Conservation (phyloP, 2,329 filamentous ascomycete genomes). For the Botrytis paeoniae region DNA sequence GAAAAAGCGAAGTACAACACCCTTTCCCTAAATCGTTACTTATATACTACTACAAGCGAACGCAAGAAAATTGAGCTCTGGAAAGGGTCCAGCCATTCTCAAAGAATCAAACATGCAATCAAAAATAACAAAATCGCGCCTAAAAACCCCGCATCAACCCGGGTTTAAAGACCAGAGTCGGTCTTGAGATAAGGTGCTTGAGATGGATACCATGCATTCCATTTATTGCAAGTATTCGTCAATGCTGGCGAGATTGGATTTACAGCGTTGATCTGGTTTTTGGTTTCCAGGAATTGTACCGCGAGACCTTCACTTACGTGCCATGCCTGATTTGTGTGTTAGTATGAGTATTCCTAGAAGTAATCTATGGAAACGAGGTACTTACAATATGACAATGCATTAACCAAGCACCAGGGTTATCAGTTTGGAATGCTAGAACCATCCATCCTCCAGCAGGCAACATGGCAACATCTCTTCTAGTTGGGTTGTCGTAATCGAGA, state of each 20-base stretch:
- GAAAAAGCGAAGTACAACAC: neutral
- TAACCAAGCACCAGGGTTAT: slow-evolving; percentile 40
- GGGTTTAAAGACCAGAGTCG: slow-evolving; percentile 33
- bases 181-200: slow-evolving; percentile 26
- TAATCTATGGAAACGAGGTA: neutral
- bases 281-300: slow-evolving; percentile 14
- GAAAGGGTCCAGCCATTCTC: neutral
- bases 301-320: slow-evolving; percentile 15
- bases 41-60: neutral
- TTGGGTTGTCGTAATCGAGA: slow-evolving; percentile 42
- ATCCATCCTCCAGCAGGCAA: slow-evolving; percentile 34
- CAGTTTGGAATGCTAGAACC: slow-evolving; percentile 25
- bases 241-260: slow-evolving; percentile 25
- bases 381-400: slow-evolving; percentile 31
- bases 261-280: slow-evolving; percentile 12
- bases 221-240: slow-evolving; percentile 27
- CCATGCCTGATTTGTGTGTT: slow-evolving; percentile 11
- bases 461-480: slow-evolving; percentile 50
- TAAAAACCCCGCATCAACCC: neutral
- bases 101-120: neutral
- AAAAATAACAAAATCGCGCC: neutral
- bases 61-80: neutral
- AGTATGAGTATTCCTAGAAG: neutral
- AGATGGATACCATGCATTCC: slow-evolving; percentile 26
- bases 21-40: neutral